Evolutionary conservation across 2,329 filamentous ascomycete species (phyloP).

Genomic region (Fonsecaea erecta): DNA sequence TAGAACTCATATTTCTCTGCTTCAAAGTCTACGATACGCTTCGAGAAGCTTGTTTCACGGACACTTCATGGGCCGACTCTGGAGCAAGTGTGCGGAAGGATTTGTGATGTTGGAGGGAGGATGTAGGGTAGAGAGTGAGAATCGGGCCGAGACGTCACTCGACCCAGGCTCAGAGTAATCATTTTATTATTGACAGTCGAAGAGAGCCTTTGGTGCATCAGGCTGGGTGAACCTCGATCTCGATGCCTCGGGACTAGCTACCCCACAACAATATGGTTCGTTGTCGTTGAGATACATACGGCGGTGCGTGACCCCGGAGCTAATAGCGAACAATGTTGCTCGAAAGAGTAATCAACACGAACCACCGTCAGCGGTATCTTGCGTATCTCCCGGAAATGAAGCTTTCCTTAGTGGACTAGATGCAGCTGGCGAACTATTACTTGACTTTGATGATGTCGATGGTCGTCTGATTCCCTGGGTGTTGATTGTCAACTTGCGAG

Average conservation of each 20-base stretch:
- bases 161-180: not conserved
- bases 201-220: not conserved
- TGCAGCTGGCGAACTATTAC: slow-evolving; percentile 2
- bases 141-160: not conserved
- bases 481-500: slow-evolving; percentile 1
- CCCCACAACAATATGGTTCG: not conserved
- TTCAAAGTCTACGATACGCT: not conserved
- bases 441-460: slow-evolving; percentile 9
- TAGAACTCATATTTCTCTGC: not conserved
- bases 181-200: not conserved
- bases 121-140: not conserved
- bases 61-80: not conserved
- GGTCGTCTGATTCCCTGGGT: slow-evolving; percentile 7
- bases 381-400: slow-evolving; percentile 12
- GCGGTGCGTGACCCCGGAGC: not conserved
- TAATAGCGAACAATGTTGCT: not conserved
- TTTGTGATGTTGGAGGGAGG: not conserved
- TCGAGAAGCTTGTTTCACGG: not conserved
- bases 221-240: not conserved
- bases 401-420: slow-evolving; percentile 23
- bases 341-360: not conserved
- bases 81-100: not conserved
- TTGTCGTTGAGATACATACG: not conserved
- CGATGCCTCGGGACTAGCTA: not conserved
- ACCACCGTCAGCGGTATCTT: not conserved